Evolutionary conservation across 495 filamentous ascomycete genomes (phyloP).

Genomic region (Penicillium egyptiacum): DNA sequence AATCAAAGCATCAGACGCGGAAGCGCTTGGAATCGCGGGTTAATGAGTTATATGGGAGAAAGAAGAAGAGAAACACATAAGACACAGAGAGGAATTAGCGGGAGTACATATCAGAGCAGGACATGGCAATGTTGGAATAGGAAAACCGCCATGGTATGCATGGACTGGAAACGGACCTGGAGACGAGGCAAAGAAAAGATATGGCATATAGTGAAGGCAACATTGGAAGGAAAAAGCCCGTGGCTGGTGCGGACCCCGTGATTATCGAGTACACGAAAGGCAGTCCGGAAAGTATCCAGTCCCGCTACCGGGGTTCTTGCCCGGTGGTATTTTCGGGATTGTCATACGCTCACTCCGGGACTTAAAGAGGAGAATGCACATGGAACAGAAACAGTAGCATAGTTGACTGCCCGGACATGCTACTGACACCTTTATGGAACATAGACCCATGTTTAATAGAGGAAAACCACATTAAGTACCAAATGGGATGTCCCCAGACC

Average conservation of each 20-base stretch:
- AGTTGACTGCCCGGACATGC: slow-evolving; percentile 1
- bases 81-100: slow-evolving; percentile 8
- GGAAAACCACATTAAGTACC: slow-evolving; percentile 19
- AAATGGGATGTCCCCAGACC: slow-evolving; percentile 25
- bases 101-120: slow-evolving; percentile 1
- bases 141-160: slow-evolving; percentile 29
- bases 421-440: slow-evolving; percentile 6
- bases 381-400: slow-evolving; percentile 9
- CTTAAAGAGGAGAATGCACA: slow-evolving; percentile 9
- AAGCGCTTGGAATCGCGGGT: slow-evolving; percentile 17
- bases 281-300: not conserved
- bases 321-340: not conserved
- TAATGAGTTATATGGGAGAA: not conserved
- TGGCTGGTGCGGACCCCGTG: not conserved
- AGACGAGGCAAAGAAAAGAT: slow-evolving; percentile 3
- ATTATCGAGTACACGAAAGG: slow-evolving; percentile 4
- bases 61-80: slow-evolving; percentile 25
- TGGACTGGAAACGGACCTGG: slow-evolving; percentile 12
- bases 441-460: slow-evolving; percentile 4
- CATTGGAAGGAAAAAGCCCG: not conserved
- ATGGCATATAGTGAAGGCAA: not conserved
- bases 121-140: slow-evolving; percentile 9
- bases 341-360: slow-evolving; percentile 3
- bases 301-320: slow-evolving; percentile 2
- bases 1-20: not conserved